Base-by-base conservation (phyloP, 2,329 filamentous ascomycete genomes). In the Escovopsis weberi region DNA sequence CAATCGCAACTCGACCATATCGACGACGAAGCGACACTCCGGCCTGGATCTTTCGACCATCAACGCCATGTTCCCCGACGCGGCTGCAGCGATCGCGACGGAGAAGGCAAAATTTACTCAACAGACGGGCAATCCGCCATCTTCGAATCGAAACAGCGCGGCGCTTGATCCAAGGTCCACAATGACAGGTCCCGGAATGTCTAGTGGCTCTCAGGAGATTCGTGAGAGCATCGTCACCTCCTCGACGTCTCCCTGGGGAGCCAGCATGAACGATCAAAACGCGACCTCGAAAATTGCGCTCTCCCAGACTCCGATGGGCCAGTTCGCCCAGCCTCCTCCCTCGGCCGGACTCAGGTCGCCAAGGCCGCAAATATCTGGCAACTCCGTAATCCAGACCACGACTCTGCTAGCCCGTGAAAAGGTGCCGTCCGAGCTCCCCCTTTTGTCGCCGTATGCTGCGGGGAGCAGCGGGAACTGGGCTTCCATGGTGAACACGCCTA, bases 31-130 rank as follows among this genome's bases (percentile, higher is more conserved):
- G 68, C 81, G 91, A 52, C 91, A 94, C 60, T 96, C 91, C 38
- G 87, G 83, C n/a, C 78, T 98, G 44, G 89, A 96, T 59, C 74
- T 85, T 5, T 86, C 82, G 30, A 93, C 86, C 23, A 95, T 98
- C 64, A 94, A 94, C 63, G 87, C 86, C 55, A 96, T 98, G 91
- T 98, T 98, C 61, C 91, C 91, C 6, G 91, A 98, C 67, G 91
- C 91, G 37, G 91, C 91, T 12, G 89, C 89, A 36, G 91, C 91
- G n/a, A 96, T 98, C 60, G 89, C 89, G 26, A 94, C 91, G 47
- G 89, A 98, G 63, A 95, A 95, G 68, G 89, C 88, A 45, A 93
- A 95, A 60, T 96, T 93, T 58, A 93, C 88, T 15, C 88, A 95
- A 61, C 85, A 94, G 59, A 94, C 88, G 4, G 91, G 89, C 46